Conservation (phyloP, 352 stramenopile species). For the Phytophthora litchii region DNA sequence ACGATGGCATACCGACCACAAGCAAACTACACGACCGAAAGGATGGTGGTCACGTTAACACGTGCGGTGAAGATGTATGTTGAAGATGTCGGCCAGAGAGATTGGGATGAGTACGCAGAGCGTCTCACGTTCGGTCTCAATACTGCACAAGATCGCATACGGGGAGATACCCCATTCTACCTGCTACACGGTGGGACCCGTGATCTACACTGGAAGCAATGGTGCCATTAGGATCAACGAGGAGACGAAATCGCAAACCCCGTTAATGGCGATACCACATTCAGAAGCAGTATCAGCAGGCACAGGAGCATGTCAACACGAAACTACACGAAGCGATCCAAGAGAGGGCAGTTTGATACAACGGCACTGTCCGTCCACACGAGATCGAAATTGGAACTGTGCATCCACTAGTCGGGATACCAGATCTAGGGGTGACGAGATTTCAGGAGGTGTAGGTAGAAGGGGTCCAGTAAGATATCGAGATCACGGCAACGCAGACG, state of each 20-base stretch:
- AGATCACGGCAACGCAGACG: too few relatives aligned
- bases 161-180: not conserved
- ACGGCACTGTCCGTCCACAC: not conserved
- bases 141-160: not conserved
- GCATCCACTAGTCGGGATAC: too few relatives aligned
- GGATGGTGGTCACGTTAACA: not conserved
- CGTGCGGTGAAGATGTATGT: not conserved
- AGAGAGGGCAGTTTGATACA: not conserved
- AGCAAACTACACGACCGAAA: not conserved
- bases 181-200: not conserved
- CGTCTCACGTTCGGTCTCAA: not conserved
- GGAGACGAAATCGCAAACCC: too few relatives aligned
- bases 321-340: not conserved
- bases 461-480: too few relatives aligned
- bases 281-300: slow-evolving; percentile 6
- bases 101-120: not conserved
- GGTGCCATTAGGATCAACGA: not conserved
- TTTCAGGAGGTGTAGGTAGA: too few relatives aligned
- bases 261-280: slow-evolving; percentile 11
- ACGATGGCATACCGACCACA: not conserved
- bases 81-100: not conserved
- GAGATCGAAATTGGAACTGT: not conserved
- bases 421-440: too few relatives aligned
- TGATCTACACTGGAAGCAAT: slow-evolving; percentile 7
- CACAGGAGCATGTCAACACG: not conserved